Conservation (phyloP, 331 rosid species). For the Rosa hybrid region DNA sequence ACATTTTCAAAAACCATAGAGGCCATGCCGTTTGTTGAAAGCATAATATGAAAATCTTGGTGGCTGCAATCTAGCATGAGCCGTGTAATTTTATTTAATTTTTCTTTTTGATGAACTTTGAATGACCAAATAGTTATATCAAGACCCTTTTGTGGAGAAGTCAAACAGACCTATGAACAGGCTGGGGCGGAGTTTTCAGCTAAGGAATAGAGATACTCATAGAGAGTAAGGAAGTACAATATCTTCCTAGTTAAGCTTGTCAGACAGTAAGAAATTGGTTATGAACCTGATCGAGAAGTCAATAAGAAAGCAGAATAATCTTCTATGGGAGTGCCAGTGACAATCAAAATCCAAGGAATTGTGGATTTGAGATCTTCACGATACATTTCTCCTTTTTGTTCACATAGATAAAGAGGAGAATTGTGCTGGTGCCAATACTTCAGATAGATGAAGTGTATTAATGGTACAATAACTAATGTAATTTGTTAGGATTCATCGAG, state of each 20-base stretch:
- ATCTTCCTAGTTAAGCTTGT: too few species aligned
- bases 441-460: too few species aligned
- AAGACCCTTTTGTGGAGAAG: not conserved
- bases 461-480: too few species aligned
- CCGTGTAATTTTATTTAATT: not conserved
- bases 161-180: not conserved
- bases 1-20: not conserved
- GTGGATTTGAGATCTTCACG: too few species aligned
- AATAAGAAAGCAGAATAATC: not conserved
- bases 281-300: too few species aligned
- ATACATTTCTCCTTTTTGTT: too few species aligned
- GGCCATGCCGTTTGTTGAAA: not conserved
- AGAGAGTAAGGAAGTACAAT: too few species aligned
- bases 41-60: not conserved
- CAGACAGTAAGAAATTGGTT: too few species aligned
- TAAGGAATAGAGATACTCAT: too few species aligned
- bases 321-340: not conserved
- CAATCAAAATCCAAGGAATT: not conserved
- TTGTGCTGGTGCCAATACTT: too few species aligned
- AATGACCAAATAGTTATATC: not conserved
- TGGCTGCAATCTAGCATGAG: not conserved
- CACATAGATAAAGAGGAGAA: too few species aligned
- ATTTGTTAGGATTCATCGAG: too few species aligned
- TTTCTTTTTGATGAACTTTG: not conserved
- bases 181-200: not conserved